Conservation (phyloP, 2,329 filamentous ascomycete genomes). For the Balansia obtecta region DNA sequence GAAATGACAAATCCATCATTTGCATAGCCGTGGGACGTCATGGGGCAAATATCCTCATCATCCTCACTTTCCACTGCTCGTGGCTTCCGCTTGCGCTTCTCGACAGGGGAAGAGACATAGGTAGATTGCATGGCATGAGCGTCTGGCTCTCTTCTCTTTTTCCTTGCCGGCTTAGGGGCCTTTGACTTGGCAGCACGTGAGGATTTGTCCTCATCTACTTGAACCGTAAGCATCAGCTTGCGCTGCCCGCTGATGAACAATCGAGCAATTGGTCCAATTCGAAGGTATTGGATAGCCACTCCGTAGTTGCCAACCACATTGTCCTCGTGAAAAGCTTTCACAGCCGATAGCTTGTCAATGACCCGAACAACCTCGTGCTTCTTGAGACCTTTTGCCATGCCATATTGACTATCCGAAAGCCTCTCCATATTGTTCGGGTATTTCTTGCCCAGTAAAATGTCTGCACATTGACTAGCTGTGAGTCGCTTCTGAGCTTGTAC, state of each 20-base stretch:
- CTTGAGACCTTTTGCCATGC: slow-evolving; percentile 56
- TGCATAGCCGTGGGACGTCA: slow-evolving; percentile 34
- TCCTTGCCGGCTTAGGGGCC: slow-evolving; percentile 24
- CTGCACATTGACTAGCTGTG: slow-evolving; percentile 70
- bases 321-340: slow-evolving; percentile 61
- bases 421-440: slow-evolving; percentile 43
- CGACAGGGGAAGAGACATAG: slow-evolving; percentile 41
- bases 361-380: slow-evolving; percentile 71
- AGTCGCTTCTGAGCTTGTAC: slow-evolving; percentile 49
- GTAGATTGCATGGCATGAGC: slow-evolving; percentile 30
- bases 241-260: slow-evolving; percentile 31
- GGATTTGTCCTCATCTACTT: slow-evolving; percentile 20
- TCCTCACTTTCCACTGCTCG: slow-evolving; percentile 14
- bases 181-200: slow-evolving; percentile 19
- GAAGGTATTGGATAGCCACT: slow-evolving; percentile 65
- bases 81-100: slow-evolving; percentile 19
- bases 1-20: slow-evolving; percentile 37
- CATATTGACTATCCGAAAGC: slow-evolving; percentile 47
- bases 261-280: slow-evolving; percentile 28
- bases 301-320: slow-evolving; percentile 39
- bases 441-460: slow-evolving; percentile 64
- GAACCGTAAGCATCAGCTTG: slow-evolving; percentile 32
- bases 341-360: slow-evolving; percentile 63
- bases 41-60: slow-evolving; percentile 25
- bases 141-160: slow-evolving; percentile 21